A percentile compares a stretch with the other conserved stretches of the same genome.
Conservation (phyloP, 164 flowering plant species). For the Aristolochia fimbriata region DNA sequence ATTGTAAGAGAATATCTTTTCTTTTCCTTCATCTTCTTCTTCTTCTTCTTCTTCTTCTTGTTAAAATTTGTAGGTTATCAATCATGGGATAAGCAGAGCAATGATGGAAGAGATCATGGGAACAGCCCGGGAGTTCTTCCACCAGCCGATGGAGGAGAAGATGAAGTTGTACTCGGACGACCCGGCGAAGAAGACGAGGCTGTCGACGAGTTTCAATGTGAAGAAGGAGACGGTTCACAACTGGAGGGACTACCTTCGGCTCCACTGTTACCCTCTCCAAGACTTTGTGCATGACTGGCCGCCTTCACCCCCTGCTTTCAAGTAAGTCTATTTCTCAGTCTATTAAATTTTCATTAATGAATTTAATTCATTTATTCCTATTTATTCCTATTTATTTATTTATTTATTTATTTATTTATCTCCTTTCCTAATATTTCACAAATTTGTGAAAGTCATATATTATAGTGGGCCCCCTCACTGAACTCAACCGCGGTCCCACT, state of each 20-base stretch:
- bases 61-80: constrained; percentile 36
- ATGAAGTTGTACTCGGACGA: constrained; percentile 43
- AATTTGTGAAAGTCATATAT: no score
- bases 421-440: no score
- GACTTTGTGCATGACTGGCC: constrained; percentile 66
- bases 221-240: constrained; percentile 64
- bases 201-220: constrained; percentile 68
- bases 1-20: no score
- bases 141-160: constrained; percentile 64
- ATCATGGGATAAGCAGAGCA: constrained; percentile 52
- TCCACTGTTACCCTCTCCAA: constrained; percentile 67
- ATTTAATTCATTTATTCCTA: no score
- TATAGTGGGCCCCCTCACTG: no score
- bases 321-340: no score
- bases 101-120: constrained; percentile 27
- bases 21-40: no score
- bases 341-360: no score
- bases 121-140: constrained; percentile 45
- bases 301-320: constrained; percentile 58
- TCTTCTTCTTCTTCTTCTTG: no score
- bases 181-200: constrained; percentile 45
- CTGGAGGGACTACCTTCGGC: constrained; percentile 82
- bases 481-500: no score
- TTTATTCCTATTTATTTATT: no score
- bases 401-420: no score